Conservation (phyloP, 1,284 basidiomycete genomes). For the Cerrena zonata region DNA sequence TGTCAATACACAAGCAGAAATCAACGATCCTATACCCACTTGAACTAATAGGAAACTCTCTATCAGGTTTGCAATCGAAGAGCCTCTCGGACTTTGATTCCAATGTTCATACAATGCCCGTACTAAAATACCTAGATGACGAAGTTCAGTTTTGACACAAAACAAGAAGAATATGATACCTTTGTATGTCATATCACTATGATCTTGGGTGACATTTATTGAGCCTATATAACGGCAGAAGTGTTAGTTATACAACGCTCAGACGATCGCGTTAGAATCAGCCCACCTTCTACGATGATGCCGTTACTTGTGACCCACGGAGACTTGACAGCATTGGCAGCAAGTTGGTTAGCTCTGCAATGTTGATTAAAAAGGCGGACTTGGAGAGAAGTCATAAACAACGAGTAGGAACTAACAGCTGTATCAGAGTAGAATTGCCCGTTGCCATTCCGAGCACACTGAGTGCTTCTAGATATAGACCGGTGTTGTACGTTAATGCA, state of each 20-base stretch:
- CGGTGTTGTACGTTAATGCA: neutral
- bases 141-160: too few species aligned
- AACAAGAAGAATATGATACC: too few species aligned
- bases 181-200: too few species aligned
- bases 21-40: neutral
- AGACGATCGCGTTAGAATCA: too few species aligned
- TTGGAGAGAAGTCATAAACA: neutral
- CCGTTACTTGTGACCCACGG: neutral
- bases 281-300: neutral
- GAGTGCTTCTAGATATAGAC: neutral
- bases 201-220: too few species aligned
- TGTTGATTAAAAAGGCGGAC: too few species aligned
- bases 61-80: conserved; percentile 1
- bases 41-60: conserved; percentile 3
- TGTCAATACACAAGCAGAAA: too few species aligned
- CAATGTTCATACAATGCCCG: conserved; percentile 6
- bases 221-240: too few species aligned
- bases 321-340: neutral
- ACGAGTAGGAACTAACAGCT: neutral
- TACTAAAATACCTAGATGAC: conserved; percentile 2
- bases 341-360: neutral
- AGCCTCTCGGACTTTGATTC: neutral
- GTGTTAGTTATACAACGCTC: too few species aligned
- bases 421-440: neutral
- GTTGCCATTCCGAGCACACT: neutral